Evolutionary conservation across 2,329 filamentous ascomycete species (phyloP).

Genomic region (Sclerotinia nivalis): DNA sequence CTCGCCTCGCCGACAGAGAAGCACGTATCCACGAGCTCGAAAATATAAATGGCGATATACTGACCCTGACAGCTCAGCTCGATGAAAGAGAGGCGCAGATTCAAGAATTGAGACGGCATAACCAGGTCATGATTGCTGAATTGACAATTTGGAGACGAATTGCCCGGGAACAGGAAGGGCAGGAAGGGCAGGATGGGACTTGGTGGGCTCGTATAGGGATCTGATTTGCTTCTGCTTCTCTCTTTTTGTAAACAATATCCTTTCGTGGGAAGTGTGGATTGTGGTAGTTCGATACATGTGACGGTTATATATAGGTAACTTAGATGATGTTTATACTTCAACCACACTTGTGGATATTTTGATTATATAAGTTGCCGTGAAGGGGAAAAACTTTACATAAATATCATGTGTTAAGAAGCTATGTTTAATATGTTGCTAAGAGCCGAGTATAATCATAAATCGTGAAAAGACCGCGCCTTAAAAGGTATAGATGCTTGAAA

Average conservation of each 20-base stretch:
- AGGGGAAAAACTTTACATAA: neutral
- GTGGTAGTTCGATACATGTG: neutral
- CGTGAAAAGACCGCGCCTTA: neutral
- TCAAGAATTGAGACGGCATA: neutral
- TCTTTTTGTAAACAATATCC: neutral
- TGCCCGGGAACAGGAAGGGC: neutral
- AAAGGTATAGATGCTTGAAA: conserved; percentile 36
- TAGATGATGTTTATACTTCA: neutral
- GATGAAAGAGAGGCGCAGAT: conserved; percentile 4
- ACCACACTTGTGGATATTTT: neutral
- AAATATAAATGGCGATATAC: neutral
- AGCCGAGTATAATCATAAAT: neutral
- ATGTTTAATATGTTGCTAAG: neutral
- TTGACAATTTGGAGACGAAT: neutral
- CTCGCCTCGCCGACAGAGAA: neutral
- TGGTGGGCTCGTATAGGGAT: neutral
- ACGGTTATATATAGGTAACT: neutral
- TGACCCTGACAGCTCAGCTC: neutral
- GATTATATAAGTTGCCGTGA: neutral
- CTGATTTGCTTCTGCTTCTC: neutral
- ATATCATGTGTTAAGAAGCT: neutral
- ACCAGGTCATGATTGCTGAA: neutral
- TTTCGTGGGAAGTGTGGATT: neutral
- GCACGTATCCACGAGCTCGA: neutral
- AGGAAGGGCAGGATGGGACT: neutral